phyloP scores from a whole-genome alignment of 345 rosid genomes.

The Citrus glauca region DNA sequence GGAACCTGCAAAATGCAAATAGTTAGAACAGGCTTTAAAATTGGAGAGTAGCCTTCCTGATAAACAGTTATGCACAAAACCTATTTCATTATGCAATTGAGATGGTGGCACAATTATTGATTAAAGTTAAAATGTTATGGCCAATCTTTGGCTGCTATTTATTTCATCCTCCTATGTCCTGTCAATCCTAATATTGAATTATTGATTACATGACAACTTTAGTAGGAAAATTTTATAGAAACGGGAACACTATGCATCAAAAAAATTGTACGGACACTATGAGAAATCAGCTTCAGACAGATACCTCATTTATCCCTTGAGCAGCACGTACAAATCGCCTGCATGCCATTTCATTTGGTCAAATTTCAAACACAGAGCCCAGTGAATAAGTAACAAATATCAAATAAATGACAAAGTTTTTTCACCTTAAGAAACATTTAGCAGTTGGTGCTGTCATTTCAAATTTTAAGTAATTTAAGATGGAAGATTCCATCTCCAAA shows the following conservation, averaged over 20 bases:
- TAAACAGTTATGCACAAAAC: not conserved
- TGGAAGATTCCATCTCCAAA: constrained; percentile 87
- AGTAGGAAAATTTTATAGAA: not conserved
- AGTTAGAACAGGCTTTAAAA: not conserved
- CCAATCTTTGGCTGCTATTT: not conserved
- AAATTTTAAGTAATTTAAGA: constrained; percentile 81
- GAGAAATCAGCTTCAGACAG: not conserved
- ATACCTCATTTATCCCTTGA: constrained; percentile 78
- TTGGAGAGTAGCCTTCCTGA: not conserved
- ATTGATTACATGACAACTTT: not conserved
- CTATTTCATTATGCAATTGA: not conserved
- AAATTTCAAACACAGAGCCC: constrained; percentile 11
- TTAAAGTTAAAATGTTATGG: not conserved
- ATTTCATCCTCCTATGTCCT: not conserved
- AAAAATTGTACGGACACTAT: not conserved
- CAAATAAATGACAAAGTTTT: not conserved
- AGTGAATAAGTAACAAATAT: not conserved
- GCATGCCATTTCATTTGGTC: constrained; percentile 19
- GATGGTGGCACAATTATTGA: not conserved
- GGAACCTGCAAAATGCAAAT: constrained; percentile 38
- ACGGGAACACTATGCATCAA: not conserved
- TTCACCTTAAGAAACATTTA: constrained; percentile 84
- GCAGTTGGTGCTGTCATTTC: constrained; percentile 90
- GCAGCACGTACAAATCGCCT: constrained; percentile 92
- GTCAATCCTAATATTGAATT: not conserved